Evolutionary conservation across 179 eudicot genomes (phyloP).

Genomic region (Spergularia azorica): DNA sequence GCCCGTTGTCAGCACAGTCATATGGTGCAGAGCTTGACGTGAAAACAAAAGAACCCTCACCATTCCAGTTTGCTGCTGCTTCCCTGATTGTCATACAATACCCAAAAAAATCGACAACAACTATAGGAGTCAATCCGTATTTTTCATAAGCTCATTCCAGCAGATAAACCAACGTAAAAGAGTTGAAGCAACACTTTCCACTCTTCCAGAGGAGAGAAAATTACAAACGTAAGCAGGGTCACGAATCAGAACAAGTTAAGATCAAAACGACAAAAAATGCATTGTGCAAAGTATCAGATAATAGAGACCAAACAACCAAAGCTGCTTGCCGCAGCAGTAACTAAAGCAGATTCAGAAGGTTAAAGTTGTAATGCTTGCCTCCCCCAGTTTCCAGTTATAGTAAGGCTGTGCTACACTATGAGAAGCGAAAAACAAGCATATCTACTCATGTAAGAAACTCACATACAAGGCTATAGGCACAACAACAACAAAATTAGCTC

Average conservation of each 20-base stretch:
- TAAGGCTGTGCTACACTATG: background rate
- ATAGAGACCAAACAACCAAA: background rate
- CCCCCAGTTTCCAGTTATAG: background rate
- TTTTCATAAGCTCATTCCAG: background rate
- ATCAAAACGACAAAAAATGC: background rate
- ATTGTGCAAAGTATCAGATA: background rate
- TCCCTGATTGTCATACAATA: constrained; percentile 44
- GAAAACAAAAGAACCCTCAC: constrained; percentile 80
- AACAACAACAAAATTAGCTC: too few relatives aligned
- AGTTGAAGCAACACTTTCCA: background rate
- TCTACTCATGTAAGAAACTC: too few relatives aligned
- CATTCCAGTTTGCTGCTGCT: constrained; percentile 78
- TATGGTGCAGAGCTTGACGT: constrained; percentile 92
- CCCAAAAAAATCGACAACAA: background rate
- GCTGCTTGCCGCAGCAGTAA: background rate
- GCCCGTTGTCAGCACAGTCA: constrained; percentile 83
- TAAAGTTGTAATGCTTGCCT: background rate
- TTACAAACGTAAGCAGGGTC: background rate
- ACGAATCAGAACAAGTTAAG: background rate
- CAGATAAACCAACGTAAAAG: background rate
- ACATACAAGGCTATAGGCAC: too few relatives aligned
- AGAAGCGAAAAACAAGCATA: too few relatives aligned
- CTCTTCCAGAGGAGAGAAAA: background rate
- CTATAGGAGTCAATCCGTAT: background rate
- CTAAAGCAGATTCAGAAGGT: background rate